Evolutionary conservation across 306 rosid genomes (phyloP), one percentile per base, ranked within the genome.

Genomic region (Vicia sativa): DNA sequence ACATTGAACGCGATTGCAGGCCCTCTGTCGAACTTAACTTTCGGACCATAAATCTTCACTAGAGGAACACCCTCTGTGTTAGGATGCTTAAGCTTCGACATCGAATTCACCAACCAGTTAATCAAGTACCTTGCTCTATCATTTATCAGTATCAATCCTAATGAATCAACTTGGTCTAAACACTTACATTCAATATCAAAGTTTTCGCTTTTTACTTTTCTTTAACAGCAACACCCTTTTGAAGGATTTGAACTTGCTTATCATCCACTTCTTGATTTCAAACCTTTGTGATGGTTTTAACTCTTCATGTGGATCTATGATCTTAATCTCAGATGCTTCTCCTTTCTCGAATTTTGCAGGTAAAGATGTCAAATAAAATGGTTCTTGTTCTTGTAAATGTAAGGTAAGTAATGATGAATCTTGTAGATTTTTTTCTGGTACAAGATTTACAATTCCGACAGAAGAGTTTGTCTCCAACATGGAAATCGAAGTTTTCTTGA

Each of bases 1-100:
- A 93, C 67, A 71, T 93, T 93, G 85, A 93, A 93, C 18, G 98
- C 96, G 65, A 93, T 31, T 44, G 98, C 96, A 19, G 98, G 81
- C 0, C 98, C 97, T 35, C 98, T 74, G 14, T 90, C 93, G 62
- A 90, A 93, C 62, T 75, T 90, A 74, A 93, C 80, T 76, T 81
- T 86, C 53, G 98, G 97, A 18, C 98, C 98, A 31, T 88, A 88
- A 16, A 93, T 90, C 80, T 64, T 88, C 1, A 93, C 85, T 62
- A 93, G 7, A 44, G 72, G 53, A 62, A 61, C 77, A 46, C 91
- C 91, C 66, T 88, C 80, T 28, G 87, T 68, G 60, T 88, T 83
- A 2, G 98, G 97, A 85, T 93, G 97, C 67, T 79, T 85, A 42
- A 93, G 96, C 86, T 93, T 93, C 82, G 70, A 23, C 84, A 93